Conservation (phyloP, 1,284 basidiomycete genomes). For the Boletus semigastroideus region DNA sequence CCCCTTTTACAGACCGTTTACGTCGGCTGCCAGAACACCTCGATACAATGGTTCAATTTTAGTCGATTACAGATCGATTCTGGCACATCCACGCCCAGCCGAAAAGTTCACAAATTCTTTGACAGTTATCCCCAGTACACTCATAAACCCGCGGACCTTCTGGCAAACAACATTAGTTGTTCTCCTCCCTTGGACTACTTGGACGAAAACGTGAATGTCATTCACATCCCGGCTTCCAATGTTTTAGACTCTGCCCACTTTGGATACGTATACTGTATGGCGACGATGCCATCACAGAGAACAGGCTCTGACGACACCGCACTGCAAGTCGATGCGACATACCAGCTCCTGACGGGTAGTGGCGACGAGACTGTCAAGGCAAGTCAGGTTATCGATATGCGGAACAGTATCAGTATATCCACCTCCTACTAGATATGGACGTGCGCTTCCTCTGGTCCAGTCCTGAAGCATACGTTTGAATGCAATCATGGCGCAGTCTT, state of each 20-base stretch:
- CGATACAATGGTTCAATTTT: conserved; percentile 83
- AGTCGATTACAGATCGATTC: conserved; percentile 34
- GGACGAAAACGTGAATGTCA: conserved; percentile 16
- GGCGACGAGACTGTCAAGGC: conserved; percentile 90
- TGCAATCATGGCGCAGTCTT: conserved; percentile 73
- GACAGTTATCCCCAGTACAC: conserved; percentile 75
- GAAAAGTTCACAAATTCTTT: conserved; percentile 78
- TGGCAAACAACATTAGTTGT: conserved; percentile 51
- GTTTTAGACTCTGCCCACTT: conserved; percentile 88
- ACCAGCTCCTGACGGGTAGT: conserved; percentile 76
- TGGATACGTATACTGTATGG: conserved; percentile 92
- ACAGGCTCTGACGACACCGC: conserved; percentile 37
- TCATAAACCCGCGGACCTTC: conserved; percentile 60
- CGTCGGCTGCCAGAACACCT: conserved; percentile 89
- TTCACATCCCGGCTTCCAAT: conserved; percentile 65
- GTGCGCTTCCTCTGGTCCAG: conserved; percentile 48
- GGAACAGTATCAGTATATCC: neutral
- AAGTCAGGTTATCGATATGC: conserved; percentile 9
- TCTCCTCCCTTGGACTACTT: conserved; percentile 22
- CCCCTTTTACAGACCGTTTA: conserved; percentile 71
- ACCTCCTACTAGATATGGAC: conserved; percentile 63
- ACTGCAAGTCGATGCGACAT: conserved; percentile 35
- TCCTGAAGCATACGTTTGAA: conserved; percentile 59
- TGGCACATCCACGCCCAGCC: conserved; percentile 48
- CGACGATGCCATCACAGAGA: conserved; percentile 48